These are phyloP conservation scores for Pleurotus sapidus DNA, from an alignment of 768 basidiomycete species.

Conservation along the genomic window DNA sequence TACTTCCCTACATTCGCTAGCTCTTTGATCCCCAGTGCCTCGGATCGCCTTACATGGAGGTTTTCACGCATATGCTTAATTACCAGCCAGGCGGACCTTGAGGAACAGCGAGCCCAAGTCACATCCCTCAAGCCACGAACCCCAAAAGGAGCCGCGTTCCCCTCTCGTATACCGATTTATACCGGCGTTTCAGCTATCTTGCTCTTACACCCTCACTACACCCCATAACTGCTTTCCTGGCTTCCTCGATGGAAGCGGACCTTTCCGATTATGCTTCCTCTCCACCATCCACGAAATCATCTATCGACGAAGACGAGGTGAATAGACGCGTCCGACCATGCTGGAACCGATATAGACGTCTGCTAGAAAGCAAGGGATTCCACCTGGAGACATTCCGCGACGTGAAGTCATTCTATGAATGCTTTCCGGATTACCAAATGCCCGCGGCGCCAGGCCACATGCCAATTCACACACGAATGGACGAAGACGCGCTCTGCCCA, in stretches of 20 bases:
- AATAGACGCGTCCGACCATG: constrained; percentile 59
- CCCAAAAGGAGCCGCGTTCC: constrained; percentile 5
- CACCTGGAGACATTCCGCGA: constrained; percentile 68
- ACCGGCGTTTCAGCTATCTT: neutral
- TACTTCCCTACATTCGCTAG: neutral
- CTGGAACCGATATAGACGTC: constrained; percentile 54
- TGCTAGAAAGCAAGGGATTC: constrained; percentile 51
- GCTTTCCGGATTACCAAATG: constrained; percentile 14
- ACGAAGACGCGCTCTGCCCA: constrained; percentile 63
- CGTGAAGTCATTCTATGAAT: constrained; percentile 55
- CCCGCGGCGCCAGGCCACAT: constrained; percentile 19
- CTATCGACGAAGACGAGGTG: constrained; percentile 54
- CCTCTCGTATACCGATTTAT: neutral
- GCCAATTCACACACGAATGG: constrained; percentile 24
- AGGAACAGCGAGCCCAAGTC: neutral
- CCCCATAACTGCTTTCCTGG: neutral
- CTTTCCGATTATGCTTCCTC: constrained; percentile 29
- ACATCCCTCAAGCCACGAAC: constrained; percentile 1
- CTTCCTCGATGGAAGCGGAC: constrained; percentile 18
- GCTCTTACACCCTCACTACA: neutral
- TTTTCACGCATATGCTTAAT: constrained; percentile 2
- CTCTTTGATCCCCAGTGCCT: neutral
- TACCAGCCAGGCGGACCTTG: constrained; percentile 3
- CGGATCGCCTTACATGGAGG: constrained; percentile 1
- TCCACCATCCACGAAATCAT: constrained; percentile 45